Evolutionary conservation across 352 stramenopile species (phyloP).

Genomic region (Elongisporangium senticosum): DNA sequence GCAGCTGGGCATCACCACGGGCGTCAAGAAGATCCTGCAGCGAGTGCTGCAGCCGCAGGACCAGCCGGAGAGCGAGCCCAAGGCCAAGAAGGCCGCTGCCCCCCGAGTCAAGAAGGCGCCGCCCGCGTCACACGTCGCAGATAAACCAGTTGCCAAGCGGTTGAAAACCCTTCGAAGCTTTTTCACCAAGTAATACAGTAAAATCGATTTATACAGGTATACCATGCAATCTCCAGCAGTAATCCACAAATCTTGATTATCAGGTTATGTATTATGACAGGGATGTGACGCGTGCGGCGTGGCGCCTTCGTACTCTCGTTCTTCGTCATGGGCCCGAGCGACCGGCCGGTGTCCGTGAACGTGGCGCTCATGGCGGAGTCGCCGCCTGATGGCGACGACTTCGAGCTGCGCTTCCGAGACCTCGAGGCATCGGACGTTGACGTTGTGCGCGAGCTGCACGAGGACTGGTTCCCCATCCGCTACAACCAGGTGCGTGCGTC

Average conservation of each 20-base stretch:
- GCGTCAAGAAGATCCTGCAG: conserved; percentile 83
- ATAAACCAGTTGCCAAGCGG: conserved; percentile 22
- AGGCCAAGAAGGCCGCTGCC: conserved; percentile 6
- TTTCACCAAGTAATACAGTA: conserved; percentile 54
- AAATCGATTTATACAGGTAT: conserved; percentile 11
- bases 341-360: not conserved
- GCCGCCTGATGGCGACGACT: not conserved
- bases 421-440: conserved; percentile 82
- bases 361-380: not conserved
- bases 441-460: conserved; percentile 90
- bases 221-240: no score
- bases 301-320: not conserved
- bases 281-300: not conserved
- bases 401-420: conserved; percentile 43
- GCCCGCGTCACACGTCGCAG: conserved; percentile 37
- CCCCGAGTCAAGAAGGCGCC: conserved; percentile 3
- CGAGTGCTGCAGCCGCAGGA: conserved; percentile 26
- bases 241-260: not conserved
- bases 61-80: conserved; percentile 5
- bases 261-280: not conserved
- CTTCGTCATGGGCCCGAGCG: conserved; percentile 1
- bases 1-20: conserved; percentile 79
- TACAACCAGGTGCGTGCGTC: conserved; percentile 89
- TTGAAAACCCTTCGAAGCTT: conserved; percentile 60
- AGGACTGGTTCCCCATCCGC: conserved; percentile 96